Evolutionary conservation across 139 green algal species (phyloP).

Genomic region (Axilococcus clingmanii): DNA sequence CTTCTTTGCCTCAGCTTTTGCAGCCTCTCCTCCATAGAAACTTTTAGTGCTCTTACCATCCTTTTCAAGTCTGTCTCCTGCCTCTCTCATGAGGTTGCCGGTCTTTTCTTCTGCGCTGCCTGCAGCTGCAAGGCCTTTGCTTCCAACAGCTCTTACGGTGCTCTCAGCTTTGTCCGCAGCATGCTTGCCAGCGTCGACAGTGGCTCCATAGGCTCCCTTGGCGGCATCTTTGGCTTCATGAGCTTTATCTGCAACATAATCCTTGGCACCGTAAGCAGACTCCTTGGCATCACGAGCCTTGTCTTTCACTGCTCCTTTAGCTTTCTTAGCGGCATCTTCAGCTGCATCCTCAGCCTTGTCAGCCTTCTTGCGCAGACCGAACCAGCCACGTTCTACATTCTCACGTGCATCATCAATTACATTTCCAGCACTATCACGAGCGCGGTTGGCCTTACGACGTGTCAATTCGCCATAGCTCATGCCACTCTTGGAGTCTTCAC

Average conservation of each 20-base stretch:
- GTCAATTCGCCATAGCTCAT: not conserved
- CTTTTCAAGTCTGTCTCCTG: not conserved
- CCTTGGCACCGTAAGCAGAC: not conserved
- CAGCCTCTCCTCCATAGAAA: not conserved
- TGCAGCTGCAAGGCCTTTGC: not conserved
- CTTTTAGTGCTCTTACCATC: not conserved
- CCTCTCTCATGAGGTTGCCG: not conserved
- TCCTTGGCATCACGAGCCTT: constrained; percentile 5
- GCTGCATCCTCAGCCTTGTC: not conserved
- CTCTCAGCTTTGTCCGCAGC: not conserved
- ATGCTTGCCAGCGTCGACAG: not conserved
- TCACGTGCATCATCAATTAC: not conserved
- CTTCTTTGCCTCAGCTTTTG: not conserved
- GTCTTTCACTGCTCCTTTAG: not conserved
- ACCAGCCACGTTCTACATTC: not conserved
- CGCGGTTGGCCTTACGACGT: not conserved
- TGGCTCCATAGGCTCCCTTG: not conserved
- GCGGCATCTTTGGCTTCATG: not conserved
- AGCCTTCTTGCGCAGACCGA: not conserved
- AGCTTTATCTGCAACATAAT: not conserved
- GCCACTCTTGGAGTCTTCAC: too few relatives aligned
- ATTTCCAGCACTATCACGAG: not conserved
- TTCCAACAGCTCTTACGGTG: not conserved
- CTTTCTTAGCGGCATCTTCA: not conserved
- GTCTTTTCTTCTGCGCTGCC: not conserved